A percentile compares a stretch with the other conserved stretches of the same genome.
These are phyloP conservation scores for Scedosporium boydii DNA, from an alignment of 2,329 filamentous ascomycete genomes.

Conservation along the genomic window DNA sequence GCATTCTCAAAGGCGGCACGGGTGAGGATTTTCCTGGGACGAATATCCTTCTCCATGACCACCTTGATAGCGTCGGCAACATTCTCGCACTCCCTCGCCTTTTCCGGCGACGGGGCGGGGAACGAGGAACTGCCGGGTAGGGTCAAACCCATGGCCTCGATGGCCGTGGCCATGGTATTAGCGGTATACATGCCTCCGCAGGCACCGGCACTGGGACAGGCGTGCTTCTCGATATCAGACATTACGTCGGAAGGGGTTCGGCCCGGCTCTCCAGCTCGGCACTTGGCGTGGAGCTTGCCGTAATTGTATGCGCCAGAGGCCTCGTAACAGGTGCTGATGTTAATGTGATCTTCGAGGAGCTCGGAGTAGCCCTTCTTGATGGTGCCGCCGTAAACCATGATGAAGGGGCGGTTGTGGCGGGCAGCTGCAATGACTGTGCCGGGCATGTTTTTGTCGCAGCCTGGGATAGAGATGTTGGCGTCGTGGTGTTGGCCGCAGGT, in stretches of 20 bases:
- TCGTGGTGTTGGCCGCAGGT: conserved; percentile 90
- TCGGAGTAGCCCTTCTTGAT: conserved; percentile 80
- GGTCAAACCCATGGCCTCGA: conserved; percentile 79
- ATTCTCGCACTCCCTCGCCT: conserved; percentile 78
- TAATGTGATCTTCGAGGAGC: conserved; percentile 69
- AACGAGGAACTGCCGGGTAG: conserved; percentile 78
- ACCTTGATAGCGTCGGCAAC: conserved; percentile 67
- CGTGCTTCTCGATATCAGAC: conserved; percentile 70
- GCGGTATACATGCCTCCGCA: conserved; percentile 89
- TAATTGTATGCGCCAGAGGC: conserved; percentile 77
- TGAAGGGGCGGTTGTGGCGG: conserved; percentile 79
- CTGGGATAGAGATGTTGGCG: conserved; percentile 85
- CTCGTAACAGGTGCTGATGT: conserved; percentile 84
- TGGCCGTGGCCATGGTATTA: conserved; percentile 86
- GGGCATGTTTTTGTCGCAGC: conserved; percentile 98
- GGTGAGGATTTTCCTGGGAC: conserved; percentile 70
- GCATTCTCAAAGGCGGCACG: conserved; percentile 80
- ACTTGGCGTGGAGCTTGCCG: conserved; percentile 63
- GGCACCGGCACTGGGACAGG: conserved; percentile 57
- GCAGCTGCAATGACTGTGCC: conserved; percentile 85
- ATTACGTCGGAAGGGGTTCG: conserved; percentile 69
- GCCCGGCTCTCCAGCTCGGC: conserved; percentile 48
- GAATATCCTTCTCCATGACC: conserved; percentile 76
- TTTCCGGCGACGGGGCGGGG: conserved; percentile 70
- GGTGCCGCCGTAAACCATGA: conserved; percentile 93